Evolutionary conservation across 2,329 filamentous ascomycete species (phyloP), one percentile per base, ranked within the genome.

Genomic region (Zymoseptoria tritici): DNA sequence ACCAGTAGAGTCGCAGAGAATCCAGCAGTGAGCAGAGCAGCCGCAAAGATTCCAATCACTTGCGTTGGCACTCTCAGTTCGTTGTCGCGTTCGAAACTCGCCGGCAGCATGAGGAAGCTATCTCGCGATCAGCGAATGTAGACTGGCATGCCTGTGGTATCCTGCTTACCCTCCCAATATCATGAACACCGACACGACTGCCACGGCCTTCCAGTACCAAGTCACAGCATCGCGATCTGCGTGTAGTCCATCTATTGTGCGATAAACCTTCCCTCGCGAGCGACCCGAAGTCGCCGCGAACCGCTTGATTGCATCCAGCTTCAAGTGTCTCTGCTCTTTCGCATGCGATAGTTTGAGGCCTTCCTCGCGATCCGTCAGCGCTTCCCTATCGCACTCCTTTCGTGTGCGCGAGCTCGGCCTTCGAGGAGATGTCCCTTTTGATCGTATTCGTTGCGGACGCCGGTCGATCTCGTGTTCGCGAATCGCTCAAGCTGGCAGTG

Each of bases 201-300:
- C 77, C 42, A 77, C 71, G 22, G 76, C 65, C 59, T 75, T 74
- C 79, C 79, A 81, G 64, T 80, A 80, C 78, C 78, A 80, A 50
- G 78, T 69, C 46, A 66, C 64, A 36, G 56, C 60, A 60, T 70
- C 65, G 26, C 62, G 62, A 20, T 65, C 62, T 13, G 63, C 57
- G 8, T 53, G 57, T 9, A 67, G 52, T 49, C 64, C 68, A 59
- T 72, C 67, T 31, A 72, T 22, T 22, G 58, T 68, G n/a, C 64
- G 63, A 63, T 72, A 72, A 49, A 59, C 66, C 54, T 66, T 68
- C 62, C 66, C 62, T 55, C 65, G 67, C 57, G 62, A 46, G 16
- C 36, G 36, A 46, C 36, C 36, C 5, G 36, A 46, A n/a, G 36
- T 46, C 36, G 36, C 36, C 36, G 36, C 36, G 36, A 46, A 46